These are phyloP conservation scores for Apostasia ramifera DNA, from an alignment of 106 monocot genomes.

Conservation along the genomic window DNA sequence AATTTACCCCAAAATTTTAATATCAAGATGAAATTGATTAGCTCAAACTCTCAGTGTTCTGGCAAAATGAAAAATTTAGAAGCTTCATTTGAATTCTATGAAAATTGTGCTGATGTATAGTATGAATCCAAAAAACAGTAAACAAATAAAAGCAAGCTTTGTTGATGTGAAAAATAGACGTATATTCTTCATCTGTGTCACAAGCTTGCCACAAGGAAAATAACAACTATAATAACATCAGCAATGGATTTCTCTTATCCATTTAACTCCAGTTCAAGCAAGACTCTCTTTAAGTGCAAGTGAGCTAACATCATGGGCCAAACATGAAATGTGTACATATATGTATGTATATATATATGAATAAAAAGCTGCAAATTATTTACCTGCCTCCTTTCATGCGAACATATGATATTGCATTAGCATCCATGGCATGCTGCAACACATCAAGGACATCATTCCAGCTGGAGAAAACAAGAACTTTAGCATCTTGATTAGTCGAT, in stretches of 20 bases:
- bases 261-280: too few relatives aligned
- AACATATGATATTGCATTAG: conserved; percentile 57
- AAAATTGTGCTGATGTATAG: neutral
- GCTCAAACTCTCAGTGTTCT: too few relatives aligned
- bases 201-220: too few relatives aligned
- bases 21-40: too few relatives aligned
- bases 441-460: conserved; percentile 99
- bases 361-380: neutral
- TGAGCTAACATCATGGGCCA: too few relatives aligned
- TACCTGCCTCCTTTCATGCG: conserved; percentile 99
- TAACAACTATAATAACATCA: too few relatives aligned
- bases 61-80: neutral
- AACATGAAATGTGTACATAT: too few relatives aligned
- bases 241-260: too few relatives aligned
- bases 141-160: neutral
- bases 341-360: neutral
- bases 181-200: too few relatives aligned
- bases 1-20: too few relatives aligned
- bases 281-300: too few relatives aligned
- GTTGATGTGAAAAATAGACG: too few relatives aligned
- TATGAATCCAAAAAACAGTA: neutral
- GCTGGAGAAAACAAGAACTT: conserved; percentile 88
- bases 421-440: conserved; percentile 67
- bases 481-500: conserved; percentile 59
- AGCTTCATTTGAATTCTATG: neutral